These are phyloP conservation scores for Lasiodiplodia citricola DNA, from an alignment of 2,329 filamentous ascomycete genomes.

Conservation along the genomic window DNA sequence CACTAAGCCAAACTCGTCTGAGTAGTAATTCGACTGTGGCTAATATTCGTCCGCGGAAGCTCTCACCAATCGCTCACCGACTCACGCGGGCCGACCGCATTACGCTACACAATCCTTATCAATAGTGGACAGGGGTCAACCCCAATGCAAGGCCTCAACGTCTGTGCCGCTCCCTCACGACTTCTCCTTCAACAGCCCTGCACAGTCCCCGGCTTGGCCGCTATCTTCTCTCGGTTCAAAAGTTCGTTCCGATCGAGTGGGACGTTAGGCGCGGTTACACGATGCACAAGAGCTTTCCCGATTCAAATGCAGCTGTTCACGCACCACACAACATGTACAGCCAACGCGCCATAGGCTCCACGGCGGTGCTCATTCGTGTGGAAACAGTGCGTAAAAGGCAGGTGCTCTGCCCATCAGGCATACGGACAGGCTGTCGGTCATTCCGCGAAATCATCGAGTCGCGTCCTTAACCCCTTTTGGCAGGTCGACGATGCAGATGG, in stretches of 20 bases:
- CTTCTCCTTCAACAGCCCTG: neutral
- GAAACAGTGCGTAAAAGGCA: slow-evolving; percentile 3
- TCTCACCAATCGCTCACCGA: neutral
- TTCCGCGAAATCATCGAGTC: slow-evolving; percentile 1
- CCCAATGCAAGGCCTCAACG: neutral
- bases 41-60: neutral
- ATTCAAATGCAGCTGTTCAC: neutral
- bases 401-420: neutral
- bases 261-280: neutral
- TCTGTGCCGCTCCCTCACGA: neutral
- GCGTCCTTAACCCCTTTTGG: slow-evolving; percentile 6
- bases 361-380: neutral
- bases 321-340: neutral
- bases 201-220: neutral
- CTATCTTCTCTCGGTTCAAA: neutral
- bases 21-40: neutral
- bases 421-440: neutral
- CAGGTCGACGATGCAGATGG: slow-evolving; percentile 8
- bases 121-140: neutral
- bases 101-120: neutral
- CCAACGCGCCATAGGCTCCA: neutral
- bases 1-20: neutral
- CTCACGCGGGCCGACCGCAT: neutral
- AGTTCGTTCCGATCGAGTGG: neutral
- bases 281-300: neutral